Evolutionary conservation across 306 rosid species (phyloP), one percentile per base, ranked within the genome.

Genomic region (Ormosia emarginata): DNA sequence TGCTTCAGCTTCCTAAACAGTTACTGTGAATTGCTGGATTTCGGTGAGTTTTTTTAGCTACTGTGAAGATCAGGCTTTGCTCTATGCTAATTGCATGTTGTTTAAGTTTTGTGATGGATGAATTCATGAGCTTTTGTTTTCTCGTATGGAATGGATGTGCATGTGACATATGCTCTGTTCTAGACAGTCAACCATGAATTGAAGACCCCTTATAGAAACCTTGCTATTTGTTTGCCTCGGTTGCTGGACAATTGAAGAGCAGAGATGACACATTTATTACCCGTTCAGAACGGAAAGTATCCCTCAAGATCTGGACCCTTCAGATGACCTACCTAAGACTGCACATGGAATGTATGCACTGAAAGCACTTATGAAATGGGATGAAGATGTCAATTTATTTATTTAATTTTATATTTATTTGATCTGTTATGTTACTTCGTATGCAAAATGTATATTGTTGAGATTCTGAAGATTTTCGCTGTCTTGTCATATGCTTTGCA

Each of bases 301-400:
- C 93, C 55, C 90, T 95, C 65, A 92, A 93, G 85, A 95, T 95
- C 74, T 95, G 99, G 99, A 95, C 98, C 71, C 98, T 98, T 55
- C 92, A 7, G 88, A 89, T 76, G 97, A 93, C 18, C 75, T 95
- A 29, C 91, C 97, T 65, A 95, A 93, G 93, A 95, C 99, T 72
- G 94, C 87, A 58, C 99, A 95, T 83, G 99, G 97, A 57, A 93
- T 95, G 99, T 91, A 93, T 89, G 84, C 98, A 4, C 86, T 95
- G 47, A 93, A 93, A 90, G 98, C 97, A 7, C 94, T 98, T 64
- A 95, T 95, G 99, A 91, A 95, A 85, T 95, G 99, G 99, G 99
- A 95, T 78, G 99, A 95, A 87, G 98, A 93, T 85, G 99, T 95
- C 70, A 73, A 97, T 84, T 56, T 77, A 81, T 24, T 24, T 61